A percentile compares a stretch with the other conserved stretches of the same genome.
Evolutionary conservation across 352 stramenopile species (phyloP).

Genomic region (Phytophthora syringae): DNA sequence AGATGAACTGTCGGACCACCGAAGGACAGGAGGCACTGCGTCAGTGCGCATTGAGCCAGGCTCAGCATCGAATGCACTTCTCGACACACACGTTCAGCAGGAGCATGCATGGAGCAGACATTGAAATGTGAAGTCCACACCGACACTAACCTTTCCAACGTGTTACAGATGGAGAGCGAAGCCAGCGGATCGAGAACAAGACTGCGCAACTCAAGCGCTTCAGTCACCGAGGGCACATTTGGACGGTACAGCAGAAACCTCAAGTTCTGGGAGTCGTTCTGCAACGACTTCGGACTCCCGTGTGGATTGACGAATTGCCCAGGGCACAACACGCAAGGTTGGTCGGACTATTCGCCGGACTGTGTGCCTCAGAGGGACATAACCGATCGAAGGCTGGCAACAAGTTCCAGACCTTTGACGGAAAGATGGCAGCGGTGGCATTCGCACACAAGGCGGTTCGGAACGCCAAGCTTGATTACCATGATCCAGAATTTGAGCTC

Average conservation of each 20-base stretch:
- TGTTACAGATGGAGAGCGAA: neutral
- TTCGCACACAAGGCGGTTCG: too few species aligned
- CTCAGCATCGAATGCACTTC: constrained; percentile 10
- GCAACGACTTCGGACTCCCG: constrained; percentile 1
- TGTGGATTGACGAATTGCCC: neutral
- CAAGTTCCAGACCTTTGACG: neutral
- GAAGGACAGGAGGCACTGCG: constrained; percentile 3
- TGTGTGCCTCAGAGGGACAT: neutral
- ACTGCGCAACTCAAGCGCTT: neutral
- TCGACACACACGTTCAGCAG: too few species aligned
- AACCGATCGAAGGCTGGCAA: neutral
- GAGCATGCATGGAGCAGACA: neutral
- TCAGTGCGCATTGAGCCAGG: constrained; percentile 18
- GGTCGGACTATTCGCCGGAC: neutral
- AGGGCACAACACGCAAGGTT: constrained; percentile 3
- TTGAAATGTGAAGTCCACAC: neutral
- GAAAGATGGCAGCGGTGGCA: too few species aligned
- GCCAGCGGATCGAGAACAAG: neutral
- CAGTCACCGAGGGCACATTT: neutral
- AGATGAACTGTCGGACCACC: constrained; percentile 4
- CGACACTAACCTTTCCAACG: neutral
- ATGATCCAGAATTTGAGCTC: too few species aligned
- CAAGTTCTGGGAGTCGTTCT: constrained; percentile 4
- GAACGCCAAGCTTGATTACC: too few species aligned
- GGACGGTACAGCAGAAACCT: neutral